Evolutionary conservation across 2,329 filamentous ascomycete species (phyloP), one percentile per base, ranked within the genome.

Genomic region (Epichloe gansuensis): DNA sequence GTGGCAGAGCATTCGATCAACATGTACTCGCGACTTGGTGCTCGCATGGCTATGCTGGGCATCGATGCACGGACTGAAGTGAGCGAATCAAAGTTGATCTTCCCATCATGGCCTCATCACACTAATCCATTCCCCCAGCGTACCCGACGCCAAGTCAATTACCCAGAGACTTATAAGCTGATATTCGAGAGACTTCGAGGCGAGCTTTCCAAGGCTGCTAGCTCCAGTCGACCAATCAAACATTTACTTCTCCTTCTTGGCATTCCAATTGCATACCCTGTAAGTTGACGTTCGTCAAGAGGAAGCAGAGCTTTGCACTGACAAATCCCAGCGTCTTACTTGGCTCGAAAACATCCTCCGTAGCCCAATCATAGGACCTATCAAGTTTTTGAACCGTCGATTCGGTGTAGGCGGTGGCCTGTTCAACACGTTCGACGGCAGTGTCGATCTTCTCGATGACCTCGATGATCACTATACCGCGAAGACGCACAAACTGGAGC

Each of bases 401-500:
- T 95, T 97, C 59, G 91, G 91, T 53, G 70, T 95, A 45, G 81
- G 86, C 4, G 91, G 90, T 48, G 82, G 83, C 50, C 75, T 96
- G 45, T 95, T 97, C 75, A 97, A 97, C 68, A 80, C 89, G 53
- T 96, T 97, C 60, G 91, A 96, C 61, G 91, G 91, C 49, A 91
- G 86, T 52, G 86, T 96, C 25, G 93, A 97, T 70, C 82, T 97
- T 25, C 75, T 95, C 15, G 91, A 96, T 65, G 90, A 95, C 60
- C 75, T 95, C 21, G 91, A 97, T 67, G 93, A 98, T 66, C 93
- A 98, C 65, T 96, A 96, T 73, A 96, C 91, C 1, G 88, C 91
- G 5, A 82, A 82, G 57, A 89, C 90, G 49, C 91, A 97, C 75
- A 97, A 96, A 70, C 78, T 81, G 55, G 91, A 97, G 74, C 86